phyloP scores from a whole-genome alignment of 805 yeast species.

The Candida odintsovae region DNA sequence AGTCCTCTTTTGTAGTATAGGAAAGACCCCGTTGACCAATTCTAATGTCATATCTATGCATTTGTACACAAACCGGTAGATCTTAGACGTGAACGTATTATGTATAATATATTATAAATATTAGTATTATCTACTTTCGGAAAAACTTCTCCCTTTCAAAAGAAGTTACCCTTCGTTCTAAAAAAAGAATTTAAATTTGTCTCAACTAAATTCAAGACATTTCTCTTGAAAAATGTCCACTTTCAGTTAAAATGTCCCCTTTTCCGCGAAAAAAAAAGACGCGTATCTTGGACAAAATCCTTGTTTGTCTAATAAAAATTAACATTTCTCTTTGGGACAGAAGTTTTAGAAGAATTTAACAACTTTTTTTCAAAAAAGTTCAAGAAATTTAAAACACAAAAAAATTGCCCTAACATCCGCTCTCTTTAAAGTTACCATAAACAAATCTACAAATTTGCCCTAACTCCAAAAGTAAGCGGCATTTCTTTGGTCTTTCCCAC shows the following conservation, averaged over 20 bases:
- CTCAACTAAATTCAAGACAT: too few relatives aligned
- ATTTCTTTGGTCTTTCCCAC: background rate
- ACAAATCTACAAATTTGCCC: background rate
- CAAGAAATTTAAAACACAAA: background rate
- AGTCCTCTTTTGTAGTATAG: too few relatives aligned
- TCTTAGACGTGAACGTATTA: too few relatives aligned
- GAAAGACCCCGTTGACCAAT: too few relatives aligned
- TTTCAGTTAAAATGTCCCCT: background rate
- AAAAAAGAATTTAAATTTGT: background rate
- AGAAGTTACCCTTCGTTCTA: background rate
- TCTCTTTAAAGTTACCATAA: background rate
- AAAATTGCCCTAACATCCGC: background rate
- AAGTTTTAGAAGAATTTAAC: background rate
- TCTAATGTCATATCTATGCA: too few relatives aligned
- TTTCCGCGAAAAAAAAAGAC: background rate
- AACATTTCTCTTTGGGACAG: background rate
- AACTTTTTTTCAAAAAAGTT: too few relatives aligned
- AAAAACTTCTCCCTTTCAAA: background rate
- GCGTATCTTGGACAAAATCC: background rate
- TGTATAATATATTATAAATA: too few relatives aligned
- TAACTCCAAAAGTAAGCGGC: background rate
- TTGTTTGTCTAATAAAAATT: background rate
- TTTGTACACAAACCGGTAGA: too few relatives aligned
- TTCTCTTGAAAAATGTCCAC: background rate
- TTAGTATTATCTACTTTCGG: too few relatives aligned